Evolutionary conservation across 2,329 filamentous ascomycete genomes (phyloP), one percentile per base, ranked within the genome.

Genomic region (Ophiocordyceps camponoti-floridani): DNA sequence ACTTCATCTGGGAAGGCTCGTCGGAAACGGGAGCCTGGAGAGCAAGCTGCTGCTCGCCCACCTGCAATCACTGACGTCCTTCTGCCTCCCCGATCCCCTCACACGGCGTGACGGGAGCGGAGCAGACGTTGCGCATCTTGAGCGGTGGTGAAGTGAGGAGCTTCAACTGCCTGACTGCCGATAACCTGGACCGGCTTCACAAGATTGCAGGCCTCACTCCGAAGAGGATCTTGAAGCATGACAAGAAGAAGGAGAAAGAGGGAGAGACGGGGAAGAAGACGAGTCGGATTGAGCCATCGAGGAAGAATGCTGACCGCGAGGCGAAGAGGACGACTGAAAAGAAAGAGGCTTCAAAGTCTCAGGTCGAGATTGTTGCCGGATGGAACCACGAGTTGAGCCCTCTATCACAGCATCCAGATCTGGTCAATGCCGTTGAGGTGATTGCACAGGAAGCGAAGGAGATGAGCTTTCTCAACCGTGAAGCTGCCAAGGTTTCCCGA

Each of bases 21-120:
- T 61, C 0, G 69, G 72, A 23, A 71, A 67, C 47, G 35, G 35
- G 7, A 68, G 59, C 11, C 47, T 77, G 0, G 59, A 65, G 14
- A 72, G 70, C 53, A 70, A 69, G 44, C 58, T 79, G 0, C 62
- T 66, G 23, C 56, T 75, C 0, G 59, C 58, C 5, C 67, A 69
- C 27, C 54, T 78, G 0, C 72, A 78, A 49, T 71, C 68, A 0
- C 44, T 74, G 0, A 77, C 73, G 0, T 70, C 72, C 0, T 60
- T 64, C 40, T 69, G 61, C 35, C 52, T 74, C 0, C 64, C 67
- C 0, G 73, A 77, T 49, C 56, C 55, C 0, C 55, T 76, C 0
- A 76, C 68, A 0, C n/a, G 43, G 49, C 0, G 54, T 56, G 3
- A 77, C 72, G 0, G 75, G 75, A 0, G 73, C 70, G 0, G 73